These are phyloP conservation scores for Sinapis alba DNA, from an alignment of 441 rosid genomes.

Conservation along the genomic window DNA sequence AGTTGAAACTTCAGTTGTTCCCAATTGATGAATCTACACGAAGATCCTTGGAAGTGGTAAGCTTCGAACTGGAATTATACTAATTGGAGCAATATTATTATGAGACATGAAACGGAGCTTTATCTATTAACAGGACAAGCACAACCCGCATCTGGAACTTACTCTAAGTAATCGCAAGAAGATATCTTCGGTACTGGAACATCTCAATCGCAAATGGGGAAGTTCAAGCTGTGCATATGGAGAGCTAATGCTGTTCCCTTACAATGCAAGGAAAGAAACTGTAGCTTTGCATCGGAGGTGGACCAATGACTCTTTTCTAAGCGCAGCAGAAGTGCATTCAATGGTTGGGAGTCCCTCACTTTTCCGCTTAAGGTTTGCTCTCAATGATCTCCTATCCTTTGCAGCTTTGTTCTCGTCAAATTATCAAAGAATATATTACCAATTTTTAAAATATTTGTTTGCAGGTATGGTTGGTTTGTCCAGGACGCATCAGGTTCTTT, in stretches of 20 bases:
- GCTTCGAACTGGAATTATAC: conserved; percentile 20
- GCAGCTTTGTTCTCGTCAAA: conserved; percentile 17
- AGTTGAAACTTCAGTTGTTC: conserved; percentile 94
- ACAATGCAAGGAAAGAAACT: conserved; percentile 66
- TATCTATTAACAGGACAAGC: conserved; percentile 74
- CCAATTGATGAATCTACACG: conserved; percentile 91
- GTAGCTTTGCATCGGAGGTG: conserved; percentile 62
- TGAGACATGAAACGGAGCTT: conserved; percentile 27
- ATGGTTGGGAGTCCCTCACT: conserved; percentile 73
- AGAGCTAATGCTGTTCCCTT: conserved; percentile 84
- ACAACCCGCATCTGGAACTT: conserved; percentile 93
- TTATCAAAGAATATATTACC: conserved; percentile 8
- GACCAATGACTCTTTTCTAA: conserved; percentile 71
- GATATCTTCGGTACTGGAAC: conserved; percentile 94
- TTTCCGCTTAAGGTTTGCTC: conserved; percentile 86
- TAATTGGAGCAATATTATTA: background rate
- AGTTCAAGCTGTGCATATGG: conserved; percentile 79
- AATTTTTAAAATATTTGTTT: conserved; percentile 28
- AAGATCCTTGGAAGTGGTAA: conserved; percentile 91
- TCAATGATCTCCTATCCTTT: conserved; percentile 25
- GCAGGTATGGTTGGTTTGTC: conserved; percentile 98
- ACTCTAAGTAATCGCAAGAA: conserved; percentile 91
- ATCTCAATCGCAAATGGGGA: conserved; percentile 97
- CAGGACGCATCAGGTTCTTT: conserved; percentile 47
- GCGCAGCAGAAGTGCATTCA: conserved; percentile 68